Evolutionary conservation across 2,329 filamentous ascomycete genomes (phyloP).

Genomic region (Dactylellina leptospora): DNA sequence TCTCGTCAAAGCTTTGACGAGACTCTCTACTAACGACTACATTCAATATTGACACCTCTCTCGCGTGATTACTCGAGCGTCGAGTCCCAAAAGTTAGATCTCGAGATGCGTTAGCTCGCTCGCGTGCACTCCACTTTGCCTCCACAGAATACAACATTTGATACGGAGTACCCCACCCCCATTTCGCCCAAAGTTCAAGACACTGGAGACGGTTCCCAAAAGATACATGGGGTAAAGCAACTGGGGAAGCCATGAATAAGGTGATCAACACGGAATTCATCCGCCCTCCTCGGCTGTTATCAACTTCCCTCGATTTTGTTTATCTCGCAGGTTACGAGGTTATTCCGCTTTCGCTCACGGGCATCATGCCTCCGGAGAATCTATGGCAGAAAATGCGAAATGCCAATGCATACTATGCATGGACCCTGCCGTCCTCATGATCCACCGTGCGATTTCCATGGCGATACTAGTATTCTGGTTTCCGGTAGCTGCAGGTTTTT

Average conservation of each 20-base stretch:
- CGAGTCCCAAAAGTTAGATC: constrained; percentile 1
- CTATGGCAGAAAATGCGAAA: constrained; percentile 13
- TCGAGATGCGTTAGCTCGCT: constrained; percentile 6
- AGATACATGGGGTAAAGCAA: constrained; percentile 5
- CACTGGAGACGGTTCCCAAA: too few relatives aligned
- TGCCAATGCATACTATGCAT: constrained; percentile 28
- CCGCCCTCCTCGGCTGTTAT: constrained; percentile 50
- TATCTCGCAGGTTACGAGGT: constrained; percentile 15
- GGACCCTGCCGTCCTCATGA: constrained; percentile 34
- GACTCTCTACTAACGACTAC: too few relatives aligned
- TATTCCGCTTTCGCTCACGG: constrained; percentile 24
- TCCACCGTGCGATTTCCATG: constrained; percentile 26
- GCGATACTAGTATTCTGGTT: constrained; percentile 7
- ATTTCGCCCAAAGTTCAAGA: constrained; percentile 22
- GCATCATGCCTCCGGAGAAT: constrained; percentile 39
- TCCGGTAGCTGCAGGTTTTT: constrained; percentile 22
- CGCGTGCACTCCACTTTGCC: neutral
- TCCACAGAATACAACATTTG: constrained; percentile 18
- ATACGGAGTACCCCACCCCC: constrained; percentile 40
- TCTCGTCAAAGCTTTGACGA: neutral
- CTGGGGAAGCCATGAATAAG: constrained; percentile 4
- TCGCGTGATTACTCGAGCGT: too few relatives aligned
- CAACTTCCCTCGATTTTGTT: constrained; percentile 18
- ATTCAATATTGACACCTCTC: too few relatives aligned
- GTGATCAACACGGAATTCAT: constrained; percentile 46